Evolutionary conservation across 2,329 filamentous ascomycete species (phyloP), one percentile per base, ranked within the genome.

Genomic region (Corynespora cassiicola): DNA sequence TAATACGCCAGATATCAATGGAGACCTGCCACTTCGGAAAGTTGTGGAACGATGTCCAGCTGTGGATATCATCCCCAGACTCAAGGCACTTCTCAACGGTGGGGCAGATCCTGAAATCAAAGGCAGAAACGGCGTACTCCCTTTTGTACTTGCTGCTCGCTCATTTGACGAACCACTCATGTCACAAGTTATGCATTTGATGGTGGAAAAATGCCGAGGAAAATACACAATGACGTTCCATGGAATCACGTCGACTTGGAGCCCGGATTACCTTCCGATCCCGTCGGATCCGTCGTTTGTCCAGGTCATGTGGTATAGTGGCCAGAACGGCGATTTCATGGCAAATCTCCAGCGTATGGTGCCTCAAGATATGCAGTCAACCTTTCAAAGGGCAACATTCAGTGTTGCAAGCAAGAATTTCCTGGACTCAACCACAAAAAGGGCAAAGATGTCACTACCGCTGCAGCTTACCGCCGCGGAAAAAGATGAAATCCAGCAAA

Each of bases 61-160:
- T 12, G 50, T 56, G 5, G 63, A 68, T 27, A 45, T 68, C 2
- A 37, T 63, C 1, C 34, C 47, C 1, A 35, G 61, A n/a, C 26
- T 62, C 1, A 50, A 45, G 14, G 34, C 54, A 8, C 52, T 68
- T 9, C 51, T 68, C 4, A 45, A 58, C 9, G 47, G 41, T 1
- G 62, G 64, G n/a, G 64, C 63, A 9, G 54, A 66, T 30, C 57
- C 61, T 2, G 58, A 64, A 31, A 30, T 47, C 8, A 47, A 46
- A 34, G 54, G 56, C 15, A 11, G 36, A 3, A 50, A 57, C 22
- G 52, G 53, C 4, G 32, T 54, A 3, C 48, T 43, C 14, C 60
- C 56, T 2, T 62, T 59, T 26, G 33, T 54, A 6, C 49, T 54
- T 21, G 64, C 60, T 4, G 59, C 58, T 3, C 55, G 56, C 9